Evolutionary conservation across 139 green algal species (phyloP), one percentile per base, ranked within the genome.

Genomic region (Picochlorum sp.): DNA sequence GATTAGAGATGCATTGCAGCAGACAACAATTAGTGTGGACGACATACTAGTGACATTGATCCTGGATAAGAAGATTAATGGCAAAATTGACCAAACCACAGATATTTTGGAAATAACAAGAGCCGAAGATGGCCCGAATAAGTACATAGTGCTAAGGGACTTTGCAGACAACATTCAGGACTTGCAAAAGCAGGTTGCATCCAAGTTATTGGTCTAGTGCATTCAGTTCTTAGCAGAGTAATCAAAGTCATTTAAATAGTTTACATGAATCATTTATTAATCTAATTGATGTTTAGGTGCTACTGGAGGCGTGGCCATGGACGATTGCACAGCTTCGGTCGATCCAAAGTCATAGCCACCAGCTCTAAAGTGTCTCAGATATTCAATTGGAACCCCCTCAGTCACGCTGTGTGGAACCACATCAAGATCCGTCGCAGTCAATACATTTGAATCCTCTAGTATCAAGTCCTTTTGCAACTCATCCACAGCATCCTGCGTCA

Each of bases 11-110:
- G 18, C 39, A 47, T 47, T 16, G 5, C 22, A 10, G 20, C 39
- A 26, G 39, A 47, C 39, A 2, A 47, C 39, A 16, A 47, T 47
- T 14, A 47, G 22, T 25, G 91, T 97, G 31, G 89, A 98, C 76
- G 67, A 82, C 62, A 80, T 98, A 67, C 79, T 98, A 40, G 82
- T 97, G 31, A 81, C 72, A 4, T 80, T 98, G 55, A 96, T 98
- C 40, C 72, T 98, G 59, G 92, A 98, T 69, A 75, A 72, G 26
- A 57, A 82, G 5, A 74, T 98, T 20, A 10, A 66, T 7, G 92
- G 90, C 7, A 68, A 88, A 75, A 95, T 98, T 32, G 88, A 98
- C 68, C 92, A 98, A 82, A 86, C 96, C 13, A 26, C 61, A 30
- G 70, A 85, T 59, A 61, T 90, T 59, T 61, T 94, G 70, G 86